These are phyloP conservation scores for Nadsonia starkeyi-henricii DNA, from an alignment of 1,139 yeast species.

Conservation along the genomic window DNA sequence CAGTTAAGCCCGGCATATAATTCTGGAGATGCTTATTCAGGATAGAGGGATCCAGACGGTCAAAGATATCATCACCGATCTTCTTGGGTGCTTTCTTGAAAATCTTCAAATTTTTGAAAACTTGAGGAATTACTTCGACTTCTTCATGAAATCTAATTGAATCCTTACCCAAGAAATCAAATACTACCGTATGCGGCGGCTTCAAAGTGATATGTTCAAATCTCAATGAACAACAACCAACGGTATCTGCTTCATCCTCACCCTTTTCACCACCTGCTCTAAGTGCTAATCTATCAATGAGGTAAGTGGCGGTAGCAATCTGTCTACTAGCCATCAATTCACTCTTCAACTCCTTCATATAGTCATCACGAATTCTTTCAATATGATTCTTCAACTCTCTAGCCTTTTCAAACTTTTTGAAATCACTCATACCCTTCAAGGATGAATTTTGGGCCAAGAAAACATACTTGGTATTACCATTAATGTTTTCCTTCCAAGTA, in stretches of 20 bases:
- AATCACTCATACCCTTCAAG: slow-evolving; percentile 81
- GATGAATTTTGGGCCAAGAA: slow-evolving; percentile 86
- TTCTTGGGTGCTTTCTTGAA: slow-evolving; percentile 80
- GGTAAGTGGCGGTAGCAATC: slow-evolving; percentile 85
- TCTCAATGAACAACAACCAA: slow-evolving; percentile 90
- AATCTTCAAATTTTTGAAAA: slow-evolving; percentile 72
- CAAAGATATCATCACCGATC: slow-evolving; percentile 88
- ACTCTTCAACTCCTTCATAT: slow-evolving; percentile 54
- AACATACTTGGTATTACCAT: slow-evolving; percentile 74
- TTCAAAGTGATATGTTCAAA: slow-evolving; percentile 76
- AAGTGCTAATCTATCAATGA: slow-evolving; percentile 86
- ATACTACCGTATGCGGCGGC: slow-evolving; percentile 80
- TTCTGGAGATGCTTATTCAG: slow-evolving; percentile 77
- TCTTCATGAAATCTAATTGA: slow-evolving; percentile 86
- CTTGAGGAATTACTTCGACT: slow-evolving; percentile 80
- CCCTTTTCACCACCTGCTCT: slow-evolving; percentile 98
- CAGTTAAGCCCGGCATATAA: slow-evolving; percentile 88
- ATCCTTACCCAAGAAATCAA: slow-evolving; percentile 93
- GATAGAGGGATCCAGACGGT: slow-evolving; percentile 69
- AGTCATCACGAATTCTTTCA: slow-evolving; percentile 61
- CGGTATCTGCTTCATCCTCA: slow-evolving; percentile 96
- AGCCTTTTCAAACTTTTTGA: slow-evolving; percentile 85
- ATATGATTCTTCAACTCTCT: slow-evolving; percentile 66
- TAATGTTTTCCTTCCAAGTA: slow-evolving; percentile 91
- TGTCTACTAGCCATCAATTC: slow-evolving; percentile 77